phyloP scores from a whole-genome alignment of 805 yeast species.

The Candida argentea region DNA sequence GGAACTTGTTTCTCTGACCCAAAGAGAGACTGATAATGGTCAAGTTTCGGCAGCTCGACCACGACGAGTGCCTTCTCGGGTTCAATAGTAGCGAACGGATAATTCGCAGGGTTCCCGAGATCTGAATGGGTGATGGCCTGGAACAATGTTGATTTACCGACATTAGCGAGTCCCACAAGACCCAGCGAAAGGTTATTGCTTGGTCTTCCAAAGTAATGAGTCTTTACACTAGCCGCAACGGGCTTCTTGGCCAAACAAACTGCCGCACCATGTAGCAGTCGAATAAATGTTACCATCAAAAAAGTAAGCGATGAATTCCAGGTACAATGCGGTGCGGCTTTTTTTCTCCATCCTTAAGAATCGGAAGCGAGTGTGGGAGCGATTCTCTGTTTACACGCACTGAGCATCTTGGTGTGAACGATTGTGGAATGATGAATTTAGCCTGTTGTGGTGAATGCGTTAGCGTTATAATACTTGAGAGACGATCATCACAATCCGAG shows the following conservation, averaged over 20 bases:
- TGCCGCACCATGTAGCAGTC: neutral
- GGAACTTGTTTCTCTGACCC: slow-evolving; percentile 42
- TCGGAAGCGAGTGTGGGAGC: too few relatives aligned
- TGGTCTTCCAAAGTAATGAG: slow-evolving; percentile 20
- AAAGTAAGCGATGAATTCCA: too few relatives aligned
- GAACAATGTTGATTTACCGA: slow-evolving; percentile 36
- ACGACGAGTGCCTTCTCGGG: slow-evolving; percentile 42
- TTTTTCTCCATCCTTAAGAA: too few relatives aligned
- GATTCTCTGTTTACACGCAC: too few relatives aligned
- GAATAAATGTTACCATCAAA: too few relatives aligned
- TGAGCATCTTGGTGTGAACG: too few relatives aligned
- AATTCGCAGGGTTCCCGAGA: slow-evolving; percentile 42
- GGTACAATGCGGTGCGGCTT: too few relatives aligned
- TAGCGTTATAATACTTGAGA: too few relatives aligned
- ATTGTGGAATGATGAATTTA: too few relatives aligned
- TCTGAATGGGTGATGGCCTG: slow-evolving; percentile 50
- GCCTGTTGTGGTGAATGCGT: too few relatives aligned
- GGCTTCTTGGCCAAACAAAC: neutral
- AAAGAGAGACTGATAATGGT: slow-evolving; percentile 37
- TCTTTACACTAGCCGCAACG: neutral
- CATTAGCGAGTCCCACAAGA: slow-evolving; percentile 54
- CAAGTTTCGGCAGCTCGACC: slow-evolving; percentile 24
- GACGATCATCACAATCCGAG: too few relatives aligned
- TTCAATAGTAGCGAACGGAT: slow-evolving; percentile 70
- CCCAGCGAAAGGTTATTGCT: slow-evolving; percentile 30